A percentile compares a stretch with the other conserved stretches of the same genome.
phyloP scores from a whole-genome alignment of 306 rosid genomes.

The Malus orientalis region DNA sequence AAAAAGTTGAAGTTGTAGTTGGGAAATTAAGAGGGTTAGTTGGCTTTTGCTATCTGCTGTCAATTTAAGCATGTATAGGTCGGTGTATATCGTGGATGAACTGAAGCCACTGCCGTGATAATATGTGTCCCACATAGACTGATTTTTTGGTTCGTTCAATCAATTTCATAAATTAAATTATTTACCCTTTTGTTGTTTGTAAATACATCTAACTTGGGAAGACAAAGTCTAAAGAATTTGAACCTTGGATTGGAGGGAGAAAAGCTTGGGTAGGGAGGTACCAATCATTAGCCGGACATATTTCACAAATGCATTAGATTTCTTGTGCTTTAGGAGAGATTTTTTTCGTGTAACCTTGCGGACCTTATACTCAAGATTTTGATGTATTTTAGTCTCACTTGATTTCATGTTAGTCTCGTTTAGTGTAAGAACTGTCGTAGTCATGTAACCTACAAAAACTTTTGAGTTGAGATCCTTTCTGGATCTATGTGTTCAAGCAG shows the following conservation, averaged over 20 bases:
- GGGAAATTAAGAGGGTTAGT: constrained; percentile 50
- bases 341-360: too few relatives aligned
- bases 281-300: too few relatives aligned
- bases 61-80: constrained; percentile 15
- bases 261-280: background rate
- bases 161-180: too few relatives aligned
- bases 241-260: background rate
- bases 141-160: background rate
- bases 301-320: too few relatives aligned
- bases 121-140: background rate
- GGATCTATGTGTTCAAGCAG: too few relatives aligned
- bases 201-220: background rate
- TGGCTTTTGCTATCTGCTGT: constrained; percentile 32
- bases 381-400: too few relatives aligned
- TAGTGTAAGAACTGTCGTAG: fast-evolving
- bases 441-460: too few relatives aligned
- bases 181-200: background rate
- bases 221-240: background rate
- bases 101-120: constrained; percentile 9
- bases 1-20: constrained; percentile 15
- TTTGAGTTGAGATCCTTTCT: too few relatives aligned
- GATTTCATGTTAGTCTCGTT: too few relatives aligned
- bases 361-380: too few relatives aligned
- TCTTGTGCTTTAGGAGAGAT: too few relatives aligned
- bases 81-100: constrained; percentile 6